phyloP scores from a whole-genome alignment of 108 stramenopile species.

The Poteriospumella lacustris region DNA sequence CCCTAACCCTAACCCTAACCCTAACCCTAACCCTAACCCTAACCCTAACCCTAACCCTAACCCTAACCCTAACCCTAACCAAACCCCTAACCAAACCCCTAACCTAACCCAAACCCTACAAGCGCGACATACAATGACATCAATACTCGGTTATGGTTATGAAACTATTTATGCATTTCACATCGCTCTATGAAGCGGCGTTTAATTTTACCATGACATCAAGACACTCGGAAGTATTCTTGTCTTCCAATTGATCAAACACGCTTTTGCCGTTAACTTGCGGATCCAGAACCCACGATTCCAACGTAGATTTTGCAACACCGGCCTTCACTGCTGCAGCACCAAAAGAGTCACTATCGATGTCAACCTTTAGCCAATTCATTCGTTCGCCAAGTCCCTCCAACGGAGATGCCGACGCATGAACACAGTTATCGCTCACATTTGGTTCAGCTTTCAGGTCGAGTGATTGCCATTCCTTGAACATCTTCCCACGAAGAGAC shows the following conservation, averaged over 20 bases:
- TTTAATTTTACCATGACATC: background rate
- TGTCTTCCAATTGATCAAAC: background rate
- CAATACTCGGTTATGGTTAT: no score
- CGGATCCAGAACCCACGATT: conserved; percentile 2
- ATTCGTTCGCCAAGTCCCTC: conserved; percentile 36
- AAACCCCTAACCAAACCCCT: no score
- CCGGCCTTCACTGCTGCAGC: background rate
- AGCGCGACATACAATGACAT: no score
- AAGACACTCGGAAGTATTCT: background rate
- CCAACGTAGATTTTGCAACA: no score
- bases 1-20: no score
- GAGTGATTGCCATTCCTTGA: conserved; percentile 11
- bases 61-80: no score
- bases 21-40: no score
- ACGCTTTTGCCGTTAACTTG: background rate
- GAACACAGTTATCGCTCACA: conserved; percentile 31
- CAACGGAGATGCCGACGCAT: conserved; percentile 33
- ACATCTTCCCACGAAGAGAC: conserved; percentile 13
- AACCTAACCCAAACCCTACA: no score
- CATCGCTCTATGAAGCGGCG: no score
- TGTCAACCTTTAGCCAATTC: conserved; percentile 29
- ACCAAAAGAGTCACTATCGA: conserved; percentile 31
- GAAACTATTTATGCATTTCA: no score
- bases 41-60: no score
- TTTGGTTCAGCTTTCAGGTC: conserved; percentile 5